These are phyloP conservation scores for Chaetomium cochliodes DNA, from an alignment of 495 filamentous ascomycete species.

Conservation along the genomic window DNA sequence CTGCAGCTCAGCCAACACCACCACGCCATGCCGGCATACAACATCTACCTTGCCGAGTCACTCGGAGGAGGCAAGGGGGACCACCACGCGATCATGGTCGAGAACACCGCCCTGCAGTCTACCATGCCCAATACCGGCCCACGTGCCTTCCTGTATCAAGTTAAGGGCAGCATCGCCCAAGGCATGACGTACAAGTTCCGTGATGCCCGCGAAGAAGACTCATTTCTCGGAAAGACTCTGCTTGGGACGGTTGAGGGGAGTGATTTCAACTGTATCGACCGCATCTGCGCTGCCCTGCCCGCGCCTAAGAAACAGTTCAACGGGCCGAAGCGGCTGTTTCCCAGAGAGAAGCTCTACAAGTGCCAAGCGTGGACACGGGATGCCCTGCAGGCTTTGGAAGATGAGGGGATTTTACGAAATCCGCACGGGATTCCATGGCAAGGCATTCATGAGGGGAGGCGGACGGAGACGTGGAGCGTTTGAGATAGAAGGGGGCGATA, in stretches of 20 bases:
- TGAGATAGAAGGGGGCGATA: background rate
- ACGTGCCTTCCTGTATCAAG: background rate
- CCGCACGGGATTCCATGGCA: background rate
- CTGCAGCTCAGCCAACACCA: background rate
- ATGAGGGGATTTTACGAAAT: background rate
- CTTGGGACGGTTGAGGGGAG: background rate
- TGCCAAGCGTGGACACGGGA: conserved; percentile 5
- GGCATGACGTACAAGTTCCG: conserved; percentile 7
- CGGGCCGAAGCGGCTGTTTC: conserved; percentile 1
- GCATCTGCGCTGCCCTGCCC: background rate
- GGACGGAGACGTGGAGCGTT: conserved; percentile 5
- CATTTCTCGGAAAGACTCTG: background rate
- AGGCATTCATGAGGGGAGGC: background rate
- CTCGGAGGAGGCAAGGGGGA: background rate
- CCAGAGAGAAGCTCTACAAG: background rate
- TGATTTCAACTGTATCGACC: conserved; percentile 3
- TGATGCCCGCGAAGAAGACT: background rate
- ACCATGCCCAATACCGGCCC: background rate
- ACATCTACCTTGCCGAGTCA: conserved; percentile 7
- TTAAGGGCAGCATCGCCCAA: background rate
- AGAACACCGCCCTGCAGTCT: background rate
- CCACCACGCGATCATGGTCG: background rate
- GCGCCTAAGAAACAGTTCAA: conserved; percentile 1
- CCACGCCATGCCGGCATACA: background rate
- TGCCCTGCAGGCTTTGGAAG: background rate